phyloP scores from a whole-genome alignment of 345 rosid species.

The Draba incana region DNA sequence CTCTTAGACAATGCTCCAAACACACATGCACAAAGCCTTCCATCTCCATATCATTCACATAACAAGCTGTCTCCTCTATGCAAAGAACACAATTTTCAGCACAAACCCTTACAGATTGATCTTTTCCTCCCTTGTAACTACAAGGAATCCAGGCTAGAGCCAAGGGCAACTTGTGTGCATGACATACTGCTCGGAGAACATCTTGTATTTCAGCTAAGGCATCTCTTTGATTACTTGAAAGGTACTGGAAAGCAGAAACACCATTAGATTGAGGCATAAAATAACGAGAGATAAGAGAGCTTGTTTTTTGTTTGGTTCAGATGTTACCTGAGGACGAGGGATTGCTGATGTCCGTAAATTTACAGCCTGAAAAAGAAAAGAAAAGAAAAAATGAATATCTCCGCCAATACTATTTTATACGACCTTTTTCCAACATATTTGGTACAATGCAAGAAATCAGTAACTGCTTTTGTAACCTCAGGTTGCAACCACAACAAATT shows the following conservation, averaged over 20 bases:
- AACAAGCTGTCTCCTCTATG: conserved; percentile 75
- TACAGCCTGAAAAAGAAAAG: conserved; percentile 77
- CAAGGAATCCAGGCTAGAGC: conserved; percentile 94
- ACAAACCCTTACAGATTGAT: conserved; percentile 50
- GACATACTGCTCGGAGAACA: conserved; percentile 86
- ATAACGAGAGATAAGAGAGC: not conserved
- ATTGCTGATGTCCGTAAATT: conserved; percentile 60
- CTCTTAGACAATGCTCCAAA: conserved; percentile 71
- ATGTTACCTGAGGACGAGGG: conserved; percentile 52
- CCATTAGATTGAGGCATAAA: conserved; percentile 17
- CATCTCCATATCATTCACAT: conserved; percentile 71
- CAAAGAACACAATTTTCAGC: conserved; percentile 63
- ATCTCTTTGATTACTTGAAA: conserved; percentile 69
- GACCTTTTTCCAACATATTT: conserved; percentile 13
- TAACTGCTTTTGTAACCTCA: conserved; percentile 33
- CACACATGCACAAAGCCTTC: conserved; percentile 85
- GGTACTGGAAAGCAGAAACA: conserved; percentile 55
- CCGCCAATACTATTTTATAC: conserved; percentile 12
- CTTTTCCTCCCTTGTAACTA: conserved; percentile 45
- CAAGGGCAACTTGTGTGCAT: conserved; percentile 83
- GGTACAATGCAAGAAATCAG: conserved; percentile 22
- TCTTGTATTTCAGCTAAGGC: conserved; percentile 83
- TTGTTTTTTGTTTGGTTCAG: conserved; percentile 4
- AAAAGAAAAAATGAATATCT: conserved; percentile 31
- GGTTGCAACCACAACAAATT: conserved; percentile 36